Evolutionary conservation across 2,329 filamentous ascomycete species (phyloP).

Genomic region (Calonectria honghensis): DNA sequence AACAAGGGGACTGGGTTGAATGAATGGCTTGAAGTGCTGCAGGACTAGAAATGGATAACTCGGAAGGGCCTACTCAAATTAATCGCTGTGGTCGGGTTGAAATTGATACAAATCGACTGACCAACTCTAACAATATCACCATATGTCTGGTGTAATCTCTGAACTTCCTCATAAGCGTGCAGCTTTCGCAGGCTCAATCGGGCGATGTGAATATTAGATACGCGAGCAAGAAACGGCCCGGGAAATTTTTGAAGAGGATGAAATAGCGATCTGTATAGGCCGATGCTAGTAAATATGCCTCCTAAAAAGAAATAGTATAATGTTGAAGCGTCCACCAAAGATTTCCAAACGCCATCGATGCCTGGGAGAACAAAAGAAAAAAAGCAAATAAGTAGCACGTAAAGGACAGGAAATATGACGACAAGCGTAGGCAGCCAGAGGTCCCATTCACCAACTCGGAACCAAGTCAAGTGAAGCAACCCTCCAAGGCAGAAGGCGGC

Average conservation of each 20-base stretch:
- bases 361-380: not conserved
- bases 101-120: not conserved
- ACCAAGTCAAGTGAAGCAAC: not conserved
- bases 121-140: not conserved
- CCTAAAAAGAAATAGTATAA: not conserved
- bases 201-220: not conserved
- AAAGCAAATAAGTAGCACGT: not conserved
- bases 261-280: not conserved
- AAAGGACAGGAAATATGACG: not conserved
- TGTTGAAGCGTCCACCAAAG: not conserved
- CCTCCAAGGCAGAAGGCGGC: not conserved
- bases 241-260: not conserved
- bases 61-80: constrained; percentile 4
- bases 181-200: not conserved
- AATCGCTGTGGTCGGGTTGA: not conserved
- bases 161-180: not conserved
- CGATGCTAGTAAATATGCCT: not conserved
- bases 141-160: not conserved
- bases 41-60: constrained; percentile 6
- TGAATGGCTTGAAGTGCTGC: constrained; percentile 5
- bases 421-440: not conserved
- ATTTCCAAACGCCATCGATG: not conserved
- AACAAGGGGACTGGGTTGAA: constrained; percentile 2
- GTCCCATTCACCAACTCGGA: not conserved
- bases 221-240: not conserved